These are phyloP conservation scores for Aureobasidium melanogenum DNA, from an alignment of 2,329 filamentous ascomycete genomes.

Conservation along the genomic window DNA sequence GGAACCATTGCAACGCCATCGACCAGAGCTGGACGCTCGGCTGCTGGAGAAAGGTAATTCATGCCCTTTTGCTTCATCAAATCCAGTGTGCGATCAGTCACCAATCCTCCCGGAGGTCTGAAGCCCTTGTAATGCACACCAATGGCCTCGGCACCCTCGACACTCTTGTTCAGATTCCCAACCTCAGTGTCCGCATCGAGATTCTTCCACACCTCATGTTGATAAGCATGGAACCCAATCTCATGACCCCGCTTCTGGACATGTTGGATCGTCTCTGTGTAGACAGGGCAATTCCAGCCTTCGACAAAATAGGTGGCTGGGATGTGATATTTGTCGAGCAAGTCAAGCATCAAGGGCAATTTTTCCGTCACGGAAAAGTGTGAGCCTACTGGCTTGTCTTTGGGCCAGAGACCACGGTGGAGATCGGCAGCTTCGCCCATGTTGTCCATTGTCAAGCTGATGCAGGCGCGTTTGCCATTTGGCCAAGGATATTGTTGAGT, in stretches of 20 bases:
- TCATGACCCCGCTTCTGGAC: constrained; percentile 23
- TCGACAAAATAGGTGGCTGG: constrained; percentile 26
- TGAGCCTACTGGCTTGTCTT: constrained; percentile 19
- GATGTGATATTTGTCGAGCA: constrained; percentile 22
- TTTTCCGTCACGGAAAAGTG: constrained; percentile 23
- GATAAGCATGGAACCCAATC: constrained; percentile 26
- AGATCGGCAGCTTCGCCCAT: constrained; percentile 28
- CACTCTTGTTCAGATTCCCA: constrained; percentile 22
- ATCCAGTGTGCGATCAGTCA: constrained; percentile 23
- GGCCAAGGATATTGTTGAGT: constrained; percentile 19
- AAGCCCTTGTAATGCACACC: constrained; percentile 22
- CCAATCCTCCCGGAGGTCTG: constrained; percentile 24
- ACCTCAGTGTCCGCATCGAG: constrained; percentile 18
- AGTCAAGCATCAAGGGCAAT: constrained; percentile 21
- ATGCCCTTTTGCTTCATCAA: constrained; percentile 22
- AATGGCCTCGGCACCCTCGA: constrained; percentile 18
- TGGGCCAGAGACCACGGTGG: constrained; percentile 22
- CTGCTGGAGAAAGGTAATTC: constrained; percentile 26
- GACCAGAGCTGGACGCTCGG: constrained; percentile 20
- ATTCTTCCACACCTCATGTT: constrained; percentile 26
- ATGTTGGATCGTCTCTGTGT: constrained; percentile 17
- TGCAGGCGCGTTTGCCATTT: constrained; percentile 19
- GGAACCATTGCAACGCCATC: constrained; percentile 16
- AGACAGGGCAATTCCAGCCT: constrained; percentile 24
- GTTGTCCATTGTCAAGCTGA: constrained; percentile 27